Percentiles rank a stretch among this genome's conserved stretches.
These are phyloP conservation scores for Naganishia vishniacii DNA, from an alignment of 768 basidiomycete genomes.

Conservation along the genomic window DNA sequence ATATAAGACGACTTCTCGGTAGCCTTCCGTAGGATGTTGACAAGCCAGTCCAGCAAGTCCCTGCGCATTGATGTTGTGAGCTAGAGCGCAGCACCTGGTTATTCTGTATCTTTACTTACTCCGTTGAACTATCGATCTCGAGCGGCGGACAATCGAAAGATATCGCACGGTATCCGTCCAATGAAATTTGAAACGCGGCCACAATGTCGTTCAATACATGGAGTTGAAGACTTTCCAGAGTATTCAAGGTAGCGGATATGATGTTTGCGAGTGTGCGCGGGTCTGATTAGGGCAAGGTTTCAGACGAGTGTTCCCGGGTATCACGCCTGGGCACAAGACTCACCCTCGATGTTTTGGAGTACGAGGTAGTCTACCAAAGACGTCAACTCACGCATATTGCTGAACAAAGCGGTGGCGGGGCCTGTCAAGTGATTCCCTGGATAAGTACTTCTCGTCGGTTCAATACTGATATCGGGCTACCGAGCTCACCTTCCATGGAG, in stretches of 20 bases:
- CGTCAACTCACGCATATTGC: not conserved
- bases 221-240: not conserved
- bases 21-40: not conserved
- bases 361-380: constrained; percentile 1
- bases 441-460: too few species aligned
- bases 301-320: too few species aligned
- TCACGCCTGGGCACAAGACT: too few species aligned
- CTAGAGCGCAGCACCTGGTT: not conserved
- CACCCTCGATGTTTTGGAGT: constrained; percentile 12
- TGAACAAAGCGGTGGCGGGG: constrained; percentile 6
- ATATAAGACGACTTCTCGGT: not conserved
- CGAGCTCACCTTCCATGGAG: constrained; percentile 5
- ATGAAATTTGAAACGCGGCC: not conserved
- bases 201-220: constrained; percentile 4
- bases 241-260: not conserved
- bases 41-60: constrained; percentile 13
- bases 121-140: not conserved
- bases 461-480: too few species aligned
- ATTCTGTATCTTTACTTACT: not conserved
- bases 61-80: not conserved
- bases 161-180: constrained; percentile 1
- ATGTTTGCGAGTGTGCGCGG: not conserved
- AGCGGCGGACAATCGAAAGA: not conserved
- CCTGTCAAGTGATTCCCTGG: not conserved
- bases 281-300: not conserved